These are phyloP conservation scores for Hysterium pulicare DNA, from an alignment of 2,329 filamentous ascomycete species.

Conservation along the genomic window DNA sequence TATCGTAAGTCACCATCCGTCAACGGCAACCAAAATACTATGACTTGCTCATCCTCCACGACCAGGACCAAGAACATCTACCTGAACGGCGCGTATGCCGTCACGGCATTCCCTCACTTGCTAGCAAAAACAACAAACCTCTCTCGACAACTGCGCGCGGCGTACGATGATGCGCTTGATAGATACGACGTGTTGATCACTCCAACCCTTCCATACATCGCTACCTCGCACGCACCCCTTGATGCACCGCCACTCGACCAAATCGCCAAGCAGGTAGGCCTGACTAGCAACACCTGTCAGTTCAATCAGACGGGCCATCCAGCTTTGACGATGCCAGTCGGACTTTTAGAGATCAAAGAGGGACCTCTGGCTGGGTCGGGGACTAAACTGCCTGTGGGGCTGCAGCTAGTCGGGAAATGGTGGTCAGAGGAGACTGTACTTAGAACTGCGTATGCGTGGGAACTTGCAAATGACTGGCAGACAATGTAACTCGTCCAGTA, in stretches of 20 bases:
- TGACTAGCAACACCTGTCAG: conserved; percentile 55
- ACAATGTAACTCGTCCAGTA: conserved; percentile 10
- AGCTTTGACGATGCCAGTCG: conserved; percentile 52
- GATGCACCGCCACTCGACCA: conserved; percentile 43
- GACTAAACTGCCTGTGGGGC: conserved; percentile 47
- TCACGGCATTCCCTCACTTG: conserved; percentile 44
- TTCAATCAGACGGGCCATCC: conserved; percentile 59
- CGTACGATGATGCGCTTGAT: conserved; percentile 43
- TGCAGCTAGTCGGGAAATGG: conserved; percentile 54
- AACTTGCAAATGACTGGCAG: conserved; percentile 46
- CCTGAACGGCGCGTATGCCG: conserved; percentile 50
- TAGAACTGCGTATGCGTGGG: conserved; percentile 47
- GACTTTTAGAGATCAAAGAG: conserved; percentile 43
- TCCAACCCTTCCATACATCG: conserved; percentile 50
- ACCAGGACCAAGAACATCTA: conserved; percentile 56
- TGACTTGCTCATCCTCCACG: no score
- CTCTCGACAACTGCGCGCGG: conserved; percentile 45
- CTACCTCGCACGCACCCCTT: conserved; percentile 41
- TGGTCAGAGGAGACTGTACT: conserved; percentile 51
- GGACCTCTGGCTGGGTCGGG: conserved; percentile 25
- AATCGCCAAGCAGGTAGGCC: conserved; percentile 51
- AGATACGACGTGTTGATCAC: conserved; percentile 47
- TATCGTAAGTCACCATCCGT: conserved; percentile 16
- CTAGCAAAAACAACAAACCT: conserved; percentile 52
- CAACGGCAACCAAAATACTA: no score